Conservation (phyloP, 2,329 filamentous ascomycete genomes). For the Aspergillus chevalieri region DNA sequence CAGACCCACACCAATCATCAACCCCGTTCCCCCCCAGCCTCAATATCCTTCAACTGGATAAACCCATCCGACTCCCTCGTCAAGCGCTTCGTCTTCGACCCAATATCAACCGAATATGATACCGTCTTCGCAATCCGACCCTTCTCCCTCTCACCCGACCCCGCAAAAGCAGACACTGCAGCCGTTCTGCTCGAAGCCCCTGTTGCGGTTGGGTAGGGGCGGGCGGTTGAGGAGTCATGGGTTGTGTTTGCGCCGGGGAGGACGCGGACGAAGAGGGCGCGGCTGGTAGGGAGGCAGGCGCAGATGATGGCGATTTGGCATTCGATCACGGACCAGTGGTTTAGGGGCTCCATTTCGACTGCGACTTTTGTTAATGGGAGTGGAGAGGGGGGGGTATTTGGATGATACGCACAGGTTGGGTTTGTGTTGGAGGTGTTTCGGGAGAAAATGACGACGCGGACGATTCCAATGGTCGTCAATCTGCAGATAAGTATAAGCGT, state of each 20-base stretch:
- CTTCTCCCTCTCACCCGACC: neutral
- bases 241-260: conserved; percentile 9
- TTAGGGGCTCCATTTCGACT: conserved; percentile 18
- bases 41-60: neutral
- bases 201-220: neutral
- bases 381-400: neutral
- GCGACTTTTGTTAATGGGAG: neutral
- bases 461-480: neutral
- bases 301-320: conserved; percentile 20
- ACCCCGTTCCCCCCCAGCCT: neutral
- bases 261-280: conserved; percentile 16
- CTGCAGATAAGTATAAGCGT: neutral
- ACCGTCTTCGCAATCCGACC: neutral
- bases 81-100: neutral
- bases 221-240: conserved; percentile 6
- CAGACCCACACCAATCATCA: neutral
- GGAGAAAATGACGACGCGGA: conserved; percentile 22
- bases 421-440: conserved; percentile 17
- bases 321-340: conserved; percentile 25
- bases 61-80: neutral
- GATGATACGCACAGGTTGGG: conserved; percentile 1
- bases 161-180: neutral
- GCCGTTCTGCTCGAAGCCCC: too few relatives aligned
- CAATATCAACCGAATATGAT: neutral
- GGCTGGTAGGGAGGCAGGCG: conserved; percentile 20